Conservation (phyloP, 495 filamentous ascomycete species). For the Usnea hakonensis region DNA sequence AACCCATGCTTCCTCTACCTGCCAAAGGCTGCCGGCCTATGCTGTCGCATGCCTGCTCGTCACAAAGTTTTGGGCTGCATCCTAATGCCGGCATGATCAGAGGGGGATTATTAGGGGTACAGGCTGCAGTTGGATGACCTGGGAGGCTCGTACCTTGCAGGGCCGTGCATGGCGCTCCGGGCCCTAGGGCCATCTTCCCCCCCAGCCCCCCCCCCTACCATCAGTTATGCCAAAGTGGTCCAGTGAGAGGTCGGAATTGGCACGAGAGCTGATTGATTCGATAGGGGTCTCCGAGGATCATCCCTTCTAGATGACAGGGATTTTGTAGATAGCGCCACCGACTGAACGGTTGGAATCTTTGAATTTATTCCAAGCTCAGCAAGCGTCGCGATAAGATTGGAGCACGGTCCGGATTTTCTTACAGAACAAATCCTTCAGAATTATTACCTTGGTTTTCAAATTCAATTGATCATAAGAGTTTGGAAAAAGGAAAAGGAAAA, state of each 20-base stretch:
- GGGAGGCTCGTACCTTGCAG: constrained; percentile 2
- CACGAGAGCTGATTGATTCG: neutral
- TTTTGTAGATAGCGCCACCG: neutral
- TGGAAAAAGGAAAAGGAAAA: no score
- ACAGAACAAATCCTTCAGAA: neutral
- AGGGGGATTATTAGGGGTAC: neutral
- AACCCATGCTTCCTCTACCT: neutral
- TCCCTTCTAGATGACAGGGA: neutral
- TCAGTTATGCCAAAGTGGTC: neutral
- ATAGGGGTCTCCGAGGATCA: neutral
- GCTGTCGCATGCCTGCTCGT: neutral
- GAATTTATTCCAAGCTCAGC: neutral
- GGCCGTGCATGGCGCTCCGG: neutral
- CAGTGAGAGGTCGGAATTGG: neutral
- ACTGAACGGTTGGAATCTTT: neutral
- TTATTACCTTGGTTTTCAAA: no score
- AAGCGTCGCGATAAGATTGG: constrained; percentile 5
- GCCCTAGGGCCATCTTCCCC: neutral
- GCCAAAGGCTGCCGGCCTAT: no score
- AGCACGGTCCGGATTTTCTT: neutral
- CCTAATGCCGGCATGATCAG: neutral
- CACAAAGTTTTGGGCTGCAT: neutral
- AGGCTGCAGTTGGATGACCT: neutral
- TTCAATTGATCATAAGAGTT: no score
- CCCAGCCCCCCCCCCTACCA: neutral